Percentiles rank a stretch among this genome's conserved stretches.
Conservation (phyloP, 2,329 filamentous ascomycete species). For the Ophiocordyceps robertsii region DNA sequence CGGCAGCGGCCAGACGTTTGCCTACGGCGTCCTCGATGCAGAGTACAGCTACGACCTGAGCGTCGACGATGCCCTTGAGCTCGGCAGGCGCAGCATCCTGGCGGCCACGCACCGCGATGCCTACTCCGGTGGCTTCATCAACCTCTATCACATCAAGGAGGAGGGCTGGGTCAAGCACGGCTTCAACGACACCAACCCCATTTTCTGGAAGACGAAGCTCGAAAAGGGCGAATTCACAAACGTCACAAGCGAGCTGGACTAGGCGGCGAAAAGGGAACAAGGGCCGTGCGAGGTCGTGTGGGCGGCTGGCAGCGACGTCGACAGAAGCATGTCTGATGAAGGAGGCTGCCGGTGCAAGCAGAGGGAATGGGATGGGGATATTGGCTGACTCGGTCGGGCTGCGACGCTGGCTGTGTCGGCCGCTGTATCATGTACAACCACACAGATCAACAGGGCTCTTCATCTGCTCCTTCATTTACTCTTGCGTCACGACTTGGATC, state of each 20-base stretch:
- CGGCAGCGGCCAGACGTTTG: slow-evolving; percentile 95
- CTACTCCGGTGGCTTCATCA: slow-evolving; percentile 98
- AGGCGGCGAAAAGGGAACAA: not conserved
- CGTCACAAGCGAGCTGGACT: slow-evolving; percentile 62
- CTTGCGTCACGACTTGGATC: not conserved
- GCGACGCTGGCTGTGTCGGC: not conserved
- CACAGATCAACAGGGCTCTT: not conserved
- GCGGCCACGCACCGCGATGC: slow-evolving; percentile 95
- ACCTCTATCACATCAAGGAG: slow-evolving; percentile 98
- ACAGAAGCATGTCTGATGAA: no score
- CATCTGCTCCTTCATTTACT: not conserved
- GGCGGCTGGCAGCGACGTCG: no score
- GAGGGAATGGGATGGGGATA: not conserved
- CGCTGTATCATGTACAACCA: slow-evolving; percentile 4
- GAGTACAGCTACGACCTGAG: slow-evolving; percentile 85
- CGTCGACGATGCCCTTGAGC: slow-evolving; percentile 77
- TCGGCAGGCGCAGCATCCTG: slow-evolving; percentile 84
- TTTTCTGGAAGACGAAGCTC: slow-evolving; percentile 99
- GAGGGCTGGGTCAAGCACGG: slow-evolving; percentile 98
- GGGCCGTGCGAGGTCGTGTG: not conserved
- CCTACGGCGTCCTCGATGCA: slow-evolving; percentile 93
- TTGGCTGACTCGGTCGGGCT: not conserved
- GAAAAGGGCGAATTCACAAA: slow-evolving; percentile 98
- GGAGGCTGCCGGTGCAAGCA: not conserved
- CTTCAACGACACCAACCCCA: slow-evolving; percentile 95